Conservation (phyloP, 169 alveolate species). For the Eimeria necatrix region DNA sequence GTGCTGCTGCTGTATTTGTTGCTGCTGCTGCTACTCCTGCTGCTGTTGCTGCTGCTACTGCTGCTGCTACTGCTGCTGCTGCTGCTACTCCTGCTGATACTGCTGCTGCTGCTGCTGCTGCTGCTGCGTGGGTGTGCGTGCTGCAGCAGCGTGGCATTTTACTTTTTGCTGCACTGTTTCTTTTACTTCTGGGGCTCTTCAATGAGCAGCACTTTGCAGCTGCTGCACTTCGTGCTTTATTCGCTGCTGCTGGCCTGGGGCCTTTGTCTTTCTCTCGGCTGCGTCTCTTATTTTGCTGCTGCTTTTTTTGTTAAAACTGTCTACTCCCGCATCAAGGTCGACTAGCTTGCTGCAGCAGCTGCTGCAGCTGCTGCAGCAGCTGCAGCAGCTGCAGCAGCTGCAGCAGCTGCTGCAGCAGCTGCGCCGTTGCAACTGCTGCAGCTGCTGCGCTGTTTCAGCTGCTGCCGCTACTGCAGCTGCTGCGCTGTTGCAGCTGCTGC, state of each 20-base stretch:
- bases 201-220: slow-evolving; percentile 22
- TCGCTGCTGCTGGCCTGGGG: slow-evolving; percentile 68
- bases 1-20: too few species aligned
- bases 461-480: too few species aligned
- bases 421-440: not conserved
- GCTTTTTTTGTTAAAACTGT: slow-evolving; percentile 34
- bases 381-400: not conserved
- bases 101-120: not conserved
- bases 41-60: not conserved
- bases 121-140: not conserved
- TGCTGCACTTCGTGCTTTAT: slow-evolving; percentile 19
- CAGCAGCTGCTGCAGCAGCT: not conserved
- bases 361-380: not conserved
- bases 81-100: not conserved
- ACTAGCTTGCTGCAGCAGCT: not conserved
- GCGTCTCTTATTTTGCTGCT: slow-evolving; percentile 21
- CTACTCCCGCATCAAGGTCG: slow-evolving; percentile 64
- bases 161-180: slow-evolving; percentile 50
- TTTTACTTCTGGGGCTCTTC: slow-evolving; percentile 48
- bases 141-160: slow-evolving; percentile 45
- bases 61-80: not conserved
- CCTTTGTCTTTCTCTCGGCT: slow-evolving; percentile 50
- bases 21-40: not conserved
- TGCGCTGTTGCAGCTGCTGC: too few species aligned
- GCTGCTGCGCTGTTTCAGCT: too few species aligned